Evolutionary conservation across 2,329 filamentous ascomycete species (phyloP).

Genomic region (Huntiella moniliformis): DNA sequence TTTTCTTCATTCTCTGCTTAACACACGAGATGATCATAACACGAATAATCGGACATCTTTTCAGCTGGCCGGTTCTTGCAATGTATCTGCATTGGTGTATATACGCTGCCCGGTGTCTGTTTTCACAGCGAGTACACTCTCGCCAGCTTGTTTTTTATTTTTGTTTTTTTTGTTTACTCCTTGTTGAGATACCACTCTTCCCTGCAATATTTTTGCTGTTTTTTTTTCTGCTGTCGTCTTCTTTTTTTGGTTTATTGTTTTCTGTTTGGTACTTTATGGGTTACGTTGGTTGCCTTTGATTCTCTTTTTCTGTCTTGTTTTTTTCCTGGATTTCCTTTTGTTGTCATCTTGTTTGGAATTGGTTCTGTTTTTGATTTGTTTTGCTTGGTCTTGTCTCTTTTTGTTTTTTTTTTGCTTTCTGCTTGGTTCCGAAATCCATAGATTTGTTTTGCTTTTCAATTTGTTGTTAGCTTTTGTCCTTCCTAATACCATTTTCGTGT

Average conservation of each 20-base stretch:
- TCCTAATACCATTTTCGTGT: no score
- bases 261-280: conserved; percentile 14
- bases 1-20: conserved; percentile 13
- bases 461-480: no score
- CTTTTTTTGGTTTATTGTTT: conserved; percentile 11
- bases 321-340: not conserved
- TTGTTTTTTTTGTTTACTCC: conserved; percentile 21
- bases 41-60: conserved; percentile 4
- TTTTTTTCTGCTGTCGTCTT: conserved; percentile 20
- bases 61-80: conserved; percentile 14
- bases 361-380: not conserved
- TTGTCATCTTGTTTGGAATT: no score
- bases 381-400: conserved; percentile 2
- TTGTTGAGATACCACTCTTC: conserved; percentile 20
- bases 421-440: no score
- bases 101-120: conserved; percentile 18
- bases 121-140: conserved; percentile 22
- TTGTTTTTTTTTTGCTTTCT: not conserved
- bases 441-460: no score
- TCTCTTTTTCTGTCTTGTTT: not conserved
- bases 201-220: conserved; percentile 17
- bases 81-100: conserved; percentile 16
- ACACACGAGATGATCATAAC: conserved; percentile 11
- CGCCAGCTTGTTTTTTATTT: conserved; percentile 17
- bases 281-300: not conserved